phyloP scores from a whole-genome alignment of 208 protist species.

The Acanthamoeba culbertsoni region DNA sequence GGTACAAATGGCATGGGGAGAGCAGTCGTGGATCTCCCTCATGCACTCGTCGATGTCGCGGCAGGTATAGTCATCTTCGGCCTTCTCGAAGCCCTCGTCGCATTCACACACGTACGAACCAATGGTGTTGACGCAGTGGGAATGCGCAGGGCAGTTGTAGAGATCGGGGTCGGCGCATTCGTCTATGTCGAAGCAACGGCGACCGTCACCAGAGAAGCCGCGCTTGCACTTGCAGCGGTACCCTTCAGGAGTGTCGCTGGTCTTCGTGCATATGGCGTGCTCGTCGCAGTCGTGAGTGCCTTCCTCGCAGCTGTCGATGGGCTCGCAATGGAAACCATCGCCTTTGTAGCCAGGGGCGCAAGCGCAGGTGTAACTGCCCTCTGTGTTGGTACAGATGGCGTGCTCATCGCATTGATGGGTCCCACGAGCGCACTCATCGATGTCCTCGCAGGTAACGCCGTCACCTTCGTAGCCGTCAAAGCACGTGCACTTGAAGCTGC shows the following conservation, averaged over 20 bases:
- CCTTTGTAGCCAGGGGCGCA: constrained; percentile 52
- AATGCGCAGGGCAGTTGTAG: not conserved
- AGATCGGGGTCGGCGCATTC: not conserved
- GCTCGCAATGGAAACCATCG: constrained; percentile 56
- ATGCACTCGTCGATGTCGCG: constrained; percentile 41
- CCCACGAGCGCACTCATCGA: constrained; percentile 57
- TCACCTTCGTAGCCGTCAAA: constrained; percentile 40
- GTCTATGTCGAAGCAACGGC: constrained; percentile 26
- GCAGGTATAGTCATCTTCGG: constrained; percentile 22
- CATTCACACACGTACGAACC: constrained; percentile 33
- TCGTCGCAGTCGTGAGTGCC: constrained; percentile 50
- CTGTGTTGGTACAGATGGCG: constrained; percentile 51
- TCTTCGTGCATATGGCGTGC: constrained; percentile 33
- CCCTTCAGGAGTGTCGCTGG: not conserved
- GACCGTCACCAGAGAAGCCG: constrained; percentile 42
- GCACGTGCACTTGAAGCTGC: constrained; percentile 55
- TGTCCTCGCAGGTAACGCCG: constrained; percentile 44
- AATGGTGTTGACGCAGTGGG: constrained; percentile 58
- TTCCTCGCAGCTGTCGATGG: constrained; percentile 51
- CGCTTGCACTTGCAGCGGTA: constrained; percentile 56
- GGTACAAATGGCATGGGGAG: constrained; percentile 39
- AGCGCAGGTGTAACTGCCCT: constrained; percentile 39
- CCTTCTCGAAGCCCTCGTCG: constrained; percentile 27
- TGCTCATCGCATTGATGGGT: constrained; percentile 14
- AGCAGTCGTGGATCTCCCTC: constrained; percentile 53